A percentile compares a stretch with the other conserved stretches of the same genome.
Conservation (phyloP, 768 basidiomycete species). For the Cyclocybe aegerita region DNA sequence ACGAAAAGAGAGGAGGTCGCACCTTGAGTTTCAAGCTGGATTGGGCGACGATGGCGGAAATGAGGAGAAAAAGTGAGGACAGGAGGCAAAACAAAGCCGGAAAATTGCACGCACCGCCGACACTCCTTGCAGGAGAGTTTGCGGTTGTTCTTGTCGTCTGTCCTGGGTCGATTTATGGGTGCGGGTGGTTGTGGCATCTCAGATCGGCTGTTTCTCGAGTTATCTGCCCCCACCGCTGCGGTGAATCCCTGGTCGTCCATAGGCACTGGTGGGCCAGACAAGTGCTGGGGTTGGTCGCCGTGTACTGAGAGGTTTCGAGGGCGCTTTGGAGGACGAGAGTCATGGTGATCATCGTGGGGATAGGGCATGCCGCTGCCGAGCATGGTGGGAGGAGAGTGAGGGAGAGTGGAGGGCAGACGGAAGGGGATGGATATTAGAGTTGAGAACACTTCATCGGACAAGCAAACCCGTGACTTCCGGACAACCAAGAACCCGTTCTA, state of each 20-base stretch:
- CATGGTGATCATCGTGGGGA: slow-evolving; percentile 7
- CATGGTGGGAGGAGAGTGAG: slow-evolving; percentile 13
- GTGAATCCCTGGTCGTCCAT: slow-evolving; percentile 10
- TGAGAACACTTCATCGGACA: slow-evolving; percentile 11
- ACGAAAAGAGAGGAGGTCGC: slow-evolving; percentile 4
- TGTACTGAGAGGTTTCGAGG: slow-evolving; percentile 25
- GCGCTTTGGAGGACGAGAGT: slow-evolving; percentile 30
- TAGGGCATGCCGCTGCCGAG: slow-evolving; percentile 5
- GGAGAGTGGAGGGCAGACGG: slow-evolving; percentile 7
- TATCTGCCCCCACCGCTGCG: not conserved
- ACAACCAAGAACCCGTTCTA: slow-evolving; percentile 17
- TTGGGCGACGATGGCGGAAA: not conserved
- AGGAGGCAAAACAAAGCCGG: slow-evolving; percentile 1
- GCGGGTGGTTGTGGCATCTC: slow-evolving; percentile 4
- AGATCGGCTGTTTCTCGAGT: not conserved
- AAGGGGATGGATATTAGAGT: slow-evolving; percentile 21
- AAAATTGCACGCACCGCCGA: slow-evolving; percentile 35
- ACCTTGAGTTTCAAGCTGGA: slow-evolving; percentile 51
- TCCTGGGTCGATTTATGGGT: slow-evolving; percentile 13
- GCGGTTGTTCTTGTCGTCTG: slow-evolving; percentile 44
- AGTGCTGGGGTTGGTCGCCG: slow-evolving; percentile 8
- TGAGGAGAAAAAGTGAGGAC: not conserved
- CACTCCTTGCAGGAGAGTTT: slow-evolving; percentile 53
- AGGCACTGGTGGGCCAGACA: not conserved
- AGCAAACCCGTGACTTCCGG: slow-evolving; percentile 31